Evolutionary conservation across 106 monocot species (phyloP), one percentile per base, ranked within the genome.

Genomic region (Dendrobium catenatum): DNA sequence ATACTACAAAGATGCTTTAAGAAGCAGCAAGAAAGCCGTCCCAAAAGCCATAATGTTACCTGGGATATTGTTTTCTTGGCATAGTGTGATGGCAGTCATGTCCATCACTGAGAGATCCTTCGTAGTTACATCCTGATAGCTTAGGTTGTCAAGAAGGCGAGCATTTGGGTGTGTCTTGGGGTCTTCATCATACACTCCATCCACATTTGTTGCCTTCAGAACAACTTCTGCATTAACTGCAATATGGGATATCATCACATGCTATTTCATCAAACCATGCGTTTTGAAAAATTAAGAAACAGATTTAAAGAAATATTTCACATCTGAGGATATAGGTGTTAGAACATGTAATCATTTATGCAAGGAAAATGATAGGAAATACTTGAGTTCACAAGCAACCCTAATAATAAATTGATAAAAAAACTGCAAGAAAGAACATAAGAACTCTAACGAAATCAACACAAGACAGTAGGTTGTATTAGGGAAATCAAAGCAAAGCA

Each of bases 121-220:
- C 40, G 90, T 24, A 7, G 86, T 88, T 41, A 90, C 88, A 47
- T 93, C 93, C 51, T 88, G 86, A 72, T 93, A 93, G 72, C 88
- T 88, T 27, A 93, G 56, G 42, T 24, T 72, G 9, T 93, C 88
- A 44, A 88, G 93, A 87, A 93, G 85, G 55, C 79, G 67, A 79
- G 93, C 93, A 80, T 93, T 85, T 66, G 93, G 87, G 42, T 93
- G 84, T 29, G 33, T 6, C 70, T 82, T 93, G 55, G 93, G 93
- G 73, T 93, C 88, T 13, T 84, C 85, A 26, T 93, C 88, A 46
- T 84, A 93, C 0, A 92, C 92, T 11, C 88, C 97, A 84, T 98
- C 97, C 16, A 98, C 94, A 85, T 98, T 98, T 84, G 97, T 98
- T 80, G 97, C 97, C 80, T 98, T 98, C 15, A 94, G 94, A 80